Evolutionary conservation across 139 green algal genomes (phyloP), one percentile per base, ranked within the genome.

Genomic region (Chlamydomonas sp.): DNA sequence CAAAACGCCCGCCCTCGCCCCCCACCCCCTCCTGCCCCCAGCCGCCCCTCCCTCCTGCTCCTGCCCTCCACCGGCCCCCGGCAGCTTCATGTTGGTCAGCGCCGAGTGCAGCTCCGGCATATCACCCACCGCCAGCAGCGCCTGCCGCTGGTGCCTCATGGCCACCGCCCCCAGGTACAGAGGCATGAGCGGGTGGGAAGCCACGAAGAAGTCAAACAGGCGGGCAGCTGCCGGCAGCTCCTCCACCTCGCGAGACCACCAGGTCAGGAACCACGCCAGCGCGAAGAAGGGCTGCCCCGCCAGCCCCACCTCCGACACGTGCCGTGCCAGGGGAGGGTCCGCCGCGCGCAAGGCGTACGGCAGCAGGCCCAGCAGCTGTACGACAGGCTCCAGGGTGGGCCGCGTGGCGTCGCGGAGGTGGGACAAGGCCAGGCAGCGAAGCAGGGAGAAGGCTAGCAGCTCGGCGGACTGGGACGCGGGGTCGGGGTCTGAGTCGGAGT

Each of bases 161-260:
- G 92, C 94, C 1, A 92, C 94, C 1, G 93, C 97, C 1, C 93
- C 95, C 14, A 98, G 77, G 80, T 99, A 99, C n/a, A 99, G 91
- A 12, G 97, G 96, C 95, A 98, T 97, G 63, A 98, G 92, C 3
- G 97, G 97, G 92, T 98, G 97, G 4, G 92, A 91, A 1, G 97
- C 83, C 15, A 98, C 89, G 83, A 98, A 98, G 15, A 98, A 91
- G 92, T 99, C 97, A 85, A 98, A 99, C 17, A 99, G 93, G 15
- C 97, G 92, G 10, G 92, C 91, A 0, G 91, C 90, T 63, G 91
- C 83, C 61, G 94, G 62, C 90, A 97, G 90, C 58, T 69, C 72
- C 17, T 84, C 81, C 63, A 97, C 84, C 78, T 97, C 94, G 89
- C 98, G 96, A 0, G 95, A 91, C 91, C 98, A 99, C 96, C 97